These are phyloP conservation scores for Ilex paraguariensis DNA, from an alignment of 305 asterid genomes.

Conservation along the genomic window DNA sequence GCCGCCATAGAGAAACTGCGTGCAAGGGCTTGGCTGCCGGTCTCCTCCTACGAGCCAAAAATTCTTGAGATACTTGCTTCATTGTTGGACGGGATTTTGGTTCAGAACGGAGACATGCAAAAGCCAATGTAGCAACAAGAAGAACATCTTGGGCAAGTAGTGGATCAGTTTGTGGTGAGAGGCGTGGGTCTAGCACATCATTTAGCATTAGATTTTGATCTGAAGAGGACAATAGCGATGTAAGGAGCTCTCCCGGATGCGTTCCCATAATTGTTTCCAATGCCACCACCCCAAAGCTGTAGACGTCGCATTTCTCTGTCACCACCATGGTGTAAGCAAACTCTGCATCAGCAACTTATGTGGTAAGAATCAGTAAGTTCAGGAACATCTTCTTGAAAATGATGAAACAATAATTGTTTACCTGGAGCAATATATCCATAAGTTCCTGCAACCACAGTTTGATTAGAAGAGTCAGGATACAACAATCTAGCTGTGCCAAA, in stretches of 20 bases:
- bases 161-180: not conserved
- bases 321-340: not conserved
- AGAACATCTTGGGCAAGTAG: not conserved
- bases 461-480: too few species aligned
- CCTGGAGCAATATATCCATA: too few species aligned
- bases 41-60: not conserved
- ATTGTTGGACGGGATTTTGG: not conserved
- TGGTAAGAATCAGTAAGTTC: too few species aligned
- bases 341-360: constrained; percentile 14
- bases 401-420: too few species aligned
- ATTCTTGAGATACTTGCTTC: not conserved
- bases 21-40: too few species aligned
- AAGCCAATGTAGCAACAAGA: not conserved
- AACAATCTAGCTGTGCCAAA: too few species aligned
- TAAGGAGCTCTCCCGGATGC: not conserved
- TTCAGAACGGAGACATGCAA: not conserved
- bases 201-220: not conserved
- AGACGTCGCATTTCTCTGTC: not conserved
- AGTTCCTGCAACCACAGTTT: too few species aligned
- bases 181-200: not conserved
- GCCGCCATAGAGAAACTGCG: not conserved
- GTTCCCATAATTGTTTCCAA: not conserved
- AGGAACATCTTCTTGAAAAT: too few species aligned
- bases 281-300: not conserved
- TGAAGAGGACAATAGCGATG: not conserved